Evolutionary conservation across 176 grass and related monocot species (phyloP).

Genomic region (Carex cristatella): DNA sequence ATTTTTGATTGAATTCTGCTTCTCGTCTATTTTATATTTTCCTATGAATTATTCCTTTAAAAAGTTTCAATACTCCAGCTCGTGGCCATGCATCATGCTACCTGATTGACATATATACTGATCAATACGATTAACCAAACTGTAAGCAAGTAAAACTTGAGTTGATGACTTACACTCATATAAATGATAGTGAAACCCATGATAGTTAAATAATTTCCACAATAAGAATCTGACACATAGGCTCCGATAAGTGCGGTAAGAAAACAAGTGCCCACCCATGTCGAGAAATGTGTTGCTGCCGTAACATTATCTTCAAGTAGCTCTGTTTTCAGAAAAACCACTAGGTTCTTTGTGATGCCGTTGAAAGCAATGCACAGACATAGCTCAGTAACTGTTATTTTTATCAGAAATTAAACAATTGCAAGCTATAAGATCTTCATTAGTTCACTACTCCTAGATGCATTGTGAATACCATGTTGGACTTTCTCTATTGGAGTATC

Average conservation of each 20-base stretch:
- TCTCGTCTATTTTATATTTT: no score
- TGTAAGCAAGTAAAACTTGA: not conserved
- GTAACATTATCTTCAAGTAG: conserved; percentile 53
- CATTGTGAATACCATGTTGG: no score
- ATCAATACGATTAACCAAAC: not conserved
- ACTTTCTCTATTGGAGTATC: not conserved
- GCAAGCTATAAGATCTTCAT: not conserved
- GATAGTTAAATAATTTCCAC: conserved; percentile 50
- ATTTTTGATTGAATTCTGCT: no score
- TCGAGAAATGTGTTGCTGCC: conserved; percentile 52
- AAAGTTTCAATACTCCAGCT: not conserved
- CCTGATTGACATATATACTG: not conserved
- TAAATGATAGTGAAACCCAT: conserved; percentile 31
- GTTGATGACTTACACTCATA: no score
- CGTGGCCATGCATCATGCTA: not conserved
- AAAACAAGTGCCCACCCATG: conserved; percentile 67
- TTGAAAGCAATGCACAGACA: conserved; percentile 52
- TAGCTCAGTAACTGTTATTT: conserved; percentile 52
- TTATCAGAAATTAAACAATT: not conserved
- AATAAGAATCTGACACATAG: conserved; percentile 60
- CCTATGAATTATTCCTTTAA: no score
- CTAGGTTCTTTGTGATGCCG: conserved; percentile 63
- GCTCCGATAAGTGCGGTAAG: conserved; percentile 68
- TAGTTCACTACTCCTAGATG: not conserved
- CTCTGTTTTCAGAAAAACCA: conserved; percentile 53